Evolutionary conservation across 2,329 filamentous ascomycete genomes (phyloP), one percentile per base, ranked within the genome.

Genomic region (Endoconidiophora laricicola): DNA sequence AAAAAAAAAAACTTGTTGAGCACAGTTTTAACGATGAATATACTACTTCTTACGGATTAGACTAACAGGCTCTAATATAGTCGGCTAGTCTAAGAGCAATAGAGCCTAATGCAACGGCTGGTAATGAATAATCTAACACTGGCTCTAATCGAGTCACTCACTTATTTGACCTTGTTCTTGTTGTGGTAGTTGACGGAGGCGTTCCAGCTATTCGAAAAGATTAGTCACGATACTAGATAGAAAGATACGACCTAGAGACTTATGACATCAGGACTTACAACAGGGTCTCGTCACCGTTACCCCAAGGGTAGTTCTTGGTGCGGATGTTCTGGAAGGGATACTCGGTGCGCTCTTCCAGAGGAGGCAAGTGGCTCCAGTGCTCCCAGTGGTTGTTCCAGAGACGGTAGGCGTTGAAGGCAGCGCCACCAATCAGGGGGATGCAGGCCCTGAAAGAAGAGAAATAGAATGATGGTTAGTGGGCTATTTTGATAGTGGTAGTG

Each of bases 281-380:
- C 47, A 81, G 58, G 58, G 79, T 82, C 84, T 96, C 91, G 72
- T 98, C 91, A 63, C 91, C 91, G 63, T 96, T 74, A 58, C 90
- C 88, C 84, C 84, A 98, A 62, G 78, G 80, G 75, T 70, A 98
- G 78, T 94, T 95, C 81, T 91, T 95, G 66, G 78, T 77, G 65
- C 91, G 84, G 67, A 98, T 84, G 76, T 98, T 98, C 78, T 94
- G 86, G 79, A 94, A 98, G 54, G 87, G 72, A 70, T 96, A 98
- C 73, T 96, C 86, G 61, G 76, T 70, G 63, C 85, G 83, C 72
- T 98, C 91, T 73, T 94, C 86, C 59, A 90, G 73, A 57, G 91
- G 84, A 54, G 83, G 78, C 67, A 85, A 70, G 71, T 96, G 90
- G 48, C 67, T 70, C 78, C 83, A 86, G 76, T 98, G 91, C 70